Conservation (phyloP, 2,329 filamentous ascomycete genomes). For the Sphaerulina musiva region DNA sequence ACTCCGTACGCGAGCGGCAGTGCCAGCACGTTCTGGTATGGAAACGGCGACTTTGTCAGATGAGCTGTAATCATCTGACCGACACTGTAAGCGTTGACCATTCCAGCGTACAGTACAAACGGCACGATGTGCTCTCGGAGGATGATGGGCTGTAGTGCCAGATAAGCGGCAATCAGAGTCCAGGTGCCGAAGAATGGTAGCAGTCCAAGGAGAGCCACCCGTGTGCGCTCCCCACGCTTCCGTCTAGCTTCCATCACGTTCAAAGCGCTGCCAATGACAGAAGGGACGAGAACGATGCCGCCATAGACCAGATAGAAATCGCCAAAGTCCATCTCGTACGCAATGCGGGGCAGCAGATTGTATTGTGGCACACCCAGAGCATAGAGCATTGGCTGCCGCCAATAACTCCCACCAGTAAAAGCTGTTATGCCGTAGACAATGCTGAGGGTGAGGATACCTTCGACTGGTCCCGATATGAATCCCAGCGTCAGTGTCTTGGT, state of each 20-base stretch:
- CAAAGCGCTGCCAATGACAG: constrained; percentile 68
- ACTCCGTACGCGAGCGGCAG: constrained; percentile 73
- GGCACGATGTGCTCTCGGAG: constrained; percentile 77
- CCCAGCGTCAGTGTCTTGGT: constrained; percentile 92
- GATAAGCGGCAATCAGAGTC: constrained; percentile 68
- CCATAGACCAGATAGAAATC: constrained; percentile 92
- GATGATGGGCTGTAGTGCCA: constrained; percentile 78
- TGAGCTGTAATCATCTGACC: constrained; percentile 95
- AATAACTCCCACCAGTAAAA: constrained; percentile 80
- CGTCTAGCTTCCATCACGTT: constrained; percentile 81
- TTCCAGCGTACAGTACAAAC: constrained; percentile 78
- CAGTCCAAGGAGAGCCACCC: constrained; percentile 73
- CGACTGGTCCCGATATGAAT: constrained; percentile 86
- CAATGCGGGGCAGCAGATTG: constrained; percentile 56
- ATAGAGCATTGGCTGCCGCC: constrained; percentile 74
- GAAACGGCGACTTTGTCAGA: constrained; percentile 78
- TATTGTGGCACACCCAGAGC: constrained; percentile 62
- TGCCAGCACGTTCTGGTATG: constrained; percentile 79
- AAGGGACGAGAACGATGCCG: constrained; percentile 70
- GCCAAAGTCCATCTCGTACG: constrained; percentile 80
- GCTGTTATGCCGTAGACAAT: constrained; percentile 77
- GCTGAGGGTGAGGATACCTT: constrained; percentile 81
- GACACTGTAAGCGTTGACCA: constrained; percentile 84
- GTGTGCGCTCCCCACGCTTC: constrained; percentile 62
- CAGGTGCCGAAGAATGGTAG: constrained; percentile 74